Percentiles rank a stretch among this genome's conserved stretches.
These are phyloP conservation scores for Penicillium sp. DNA, from an alignment of 2,329 filamentous ascomycete genomes.

Conservation along the genomic window DNA sequence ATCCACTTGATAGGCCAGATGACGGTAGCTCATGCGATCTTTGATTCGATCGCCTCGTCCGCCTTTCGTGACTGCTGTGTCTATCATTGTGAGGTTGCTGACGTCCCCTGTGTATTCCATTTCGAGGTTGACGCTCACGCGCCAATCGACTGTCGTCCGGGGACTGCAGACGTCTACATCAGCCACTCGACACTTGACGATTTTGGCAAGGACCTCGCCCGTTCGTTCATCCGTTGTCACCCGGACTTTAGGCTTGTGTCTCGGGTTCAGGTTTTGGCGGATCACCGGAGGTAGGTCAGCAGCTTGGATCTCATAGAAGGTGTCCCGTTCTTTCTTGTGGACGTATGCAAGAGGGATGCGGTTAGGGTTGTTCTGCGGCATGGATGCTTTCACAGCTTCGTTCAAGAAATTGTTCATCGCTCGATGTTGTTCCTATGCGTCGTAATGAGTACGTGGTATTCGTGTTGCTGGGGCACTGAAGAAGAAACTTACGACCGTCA, in stretches of 20 bases:
- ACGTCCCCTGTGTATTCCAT: slow-evolving; percentile 74
- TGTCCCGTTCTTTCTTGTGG: slow-evolving; percentile 78
- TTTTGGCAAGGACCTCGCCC: slow-evolving; percentile 67
- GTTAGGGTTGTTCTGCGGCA: slow-evolving; percentile 37
- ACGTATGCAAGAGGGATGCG: slow-evolving; percentile 62
- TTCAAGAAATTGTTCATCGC: slow-evolving; percentile 84
- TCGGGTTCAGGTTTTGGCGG: slow-evolving; percentile 56
- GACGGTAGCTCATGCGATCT: slow-evolving; percentile 85
- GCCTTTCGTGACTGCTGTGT: slow-evolving; percentile 29
- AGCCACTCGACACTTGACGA: slow-evolving; percentile 83
- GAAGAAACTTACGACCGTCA: slow-evolving; percentile 68
- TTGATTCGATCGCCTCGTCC: slow-evolving; percentile 65
- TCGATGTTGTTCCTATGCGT: slow-evolving; percentile 68
- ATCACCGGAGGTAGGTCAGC: slow-evolving; percentile 63
- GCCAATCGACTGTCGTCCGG: slow-evolving; percentile 74
- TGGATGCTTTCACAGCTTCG: slow-evolving; percentile 54
- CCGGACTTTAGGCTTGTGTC: slow-evolving; percentile 62
- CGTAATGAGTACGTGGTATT: slow-evolving; percentile 19
- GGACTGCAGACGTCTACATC: slow-evolving; percentile 88
- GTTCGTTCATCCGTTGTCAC: slow-evolving; percentile 74
- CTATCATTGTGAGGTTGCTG: slow-evolving; percentile 50
- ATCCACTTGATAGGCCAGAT: slow-evolving; percentile 84
- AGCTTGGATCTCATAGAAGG: slow-evolving; percentile 71
- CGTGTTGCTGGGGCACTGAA: background rate
- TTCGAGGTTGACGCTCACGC: slow-evolving; percentile 92